These are phyloP conservation scores for Trichoderma endophyticum DNA, from an alignment of 2,329 filamentous ascomycete genomes.

Conservation along the genomic window DNA sequence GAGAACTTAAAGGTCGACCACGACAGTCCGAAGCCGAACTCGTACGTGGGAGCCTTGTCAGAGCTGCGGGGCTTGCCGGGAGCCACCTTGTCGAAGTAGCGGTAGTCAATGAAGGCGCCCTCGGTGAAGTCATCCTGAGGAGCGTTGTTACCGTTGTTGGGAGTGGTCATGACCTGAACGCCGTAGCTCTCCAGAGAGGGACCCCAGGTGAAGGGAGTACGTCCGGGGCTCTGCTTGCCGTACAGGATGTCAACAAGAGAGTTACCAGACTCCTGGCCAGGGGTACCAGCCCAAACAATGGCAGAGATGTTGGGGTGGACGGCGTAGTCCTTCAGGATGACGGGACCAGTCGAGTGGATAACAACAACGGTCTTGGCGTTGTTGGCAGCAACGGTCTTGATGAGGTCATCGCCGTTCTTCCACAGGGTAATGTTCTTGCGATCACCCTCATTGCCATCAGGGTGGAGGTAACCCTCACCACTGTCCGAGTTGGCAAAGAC, in stretches of 20 bases:
- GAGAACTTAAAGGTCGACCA: constrained; percentile 79
- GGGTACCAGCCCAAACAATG: constrained; percentile 77
- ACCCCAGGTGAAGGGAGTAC: constrained; percentile 79
- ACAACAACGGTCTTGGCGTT: constrained; percentile 91
- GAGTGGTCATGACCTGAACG: constrained; percentile 61
- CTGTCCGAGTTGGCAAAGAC: constrained; percentile 88
- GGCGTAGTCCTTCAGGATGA: constrained; percentile 72
- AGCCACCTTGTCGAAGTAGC: constrained; percentile 62
- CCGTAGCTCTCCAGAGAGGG: constrained; percentile 65
- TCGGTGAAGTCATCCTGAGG: constrained; percentile 74
- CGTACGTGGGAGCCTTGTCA: constrained; percentile 61
- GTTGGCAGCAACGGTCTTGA: constrained; percentile 72
- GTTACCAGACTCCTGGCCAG: constrained; percentile 81
- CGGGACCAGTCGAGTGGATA: constrained; percentile 80
- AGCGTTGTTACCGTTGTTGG: constrained; percentile 63
- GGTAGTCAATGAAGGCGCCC: constrained; percentile 72
- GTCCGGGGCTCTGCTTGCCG: constrained; percentile 73
- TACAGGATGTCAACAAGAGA: constrained; percentile 80
- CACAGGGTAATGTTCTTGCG: constrained; percentile 91
- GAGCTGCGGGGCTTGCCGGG: constrained; percentile 29
- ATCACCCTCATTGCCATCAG: constrained; percentile 83
- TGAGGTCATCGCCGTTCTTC: constrained; percentile 74
- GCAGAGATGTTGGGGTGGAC: constrained; percentile 76
- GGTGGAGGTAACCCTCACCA: constrained; percentile 81
- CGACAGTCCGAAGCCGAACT: constrained; percentile 77